Base-by-base conservation (phyloP, 2,329 filamentous ascomycete genomes). In the Plenodomus biglobosus region DNA sequence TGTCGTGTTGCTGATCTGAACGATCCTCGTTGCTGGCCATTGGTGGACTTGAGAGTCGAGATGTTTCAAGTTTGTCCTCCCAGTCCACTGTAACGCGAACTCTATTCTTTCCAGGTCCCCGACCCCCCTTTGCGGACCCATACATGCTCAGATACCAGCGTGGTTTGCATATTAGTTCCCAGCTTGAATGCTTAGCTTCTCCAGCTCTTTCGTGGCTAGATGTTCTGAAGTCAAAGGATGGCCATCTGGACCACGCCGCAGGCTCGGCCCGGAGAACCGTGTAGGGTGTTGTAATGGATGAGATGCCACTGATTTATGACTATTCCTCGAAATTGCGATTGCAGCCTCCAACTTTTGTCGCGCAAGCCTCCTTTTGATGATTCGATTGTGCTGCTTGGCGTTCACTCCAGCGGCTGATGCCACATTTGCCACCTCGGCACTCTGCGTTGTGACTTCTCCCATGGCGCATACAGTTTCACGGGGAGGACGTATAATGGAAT, bases 361-460 rank as follows among this genome's bases (percentile, higher is more conserved):
- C 3, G 47, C 47, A 3, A 50, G 20, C 15, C 47, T 38, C 24
- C 47, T 45, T 18, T 50, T 50, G 10, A 46, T 34, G 2, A 50
- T 50, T 5, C 47, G 38, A 21, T 15, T 27, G 19, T 20, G 32
- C 22, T 50, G 47, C 43, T 50, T 50, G 35, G 17, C 38, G 34
- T 50, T 50, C 22, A 50, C 42, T 5, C 27, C 13, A 11, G 27
- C 8, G 27, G 27, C 27, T 10, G 11, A 11, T 15, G 27, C 27
- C 8, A 15, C 8, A 3, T 32, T 6, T 11, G 7, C 13, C 27
- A 15, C 6, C 27, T 15, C 36, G 24, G 21, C 24, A 13, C 6
- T 34, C 35, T 11, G 34, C 20, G 7, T 41, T 17, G 20, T 22
- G 32, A 15, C 20, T 30, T 41, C 44, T 21, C 24, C 45, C 42